Evolutionary conservation across 1,139 yeast genomes (phyloP).

Genomic region (Taphrina wiesneri): DNA sequence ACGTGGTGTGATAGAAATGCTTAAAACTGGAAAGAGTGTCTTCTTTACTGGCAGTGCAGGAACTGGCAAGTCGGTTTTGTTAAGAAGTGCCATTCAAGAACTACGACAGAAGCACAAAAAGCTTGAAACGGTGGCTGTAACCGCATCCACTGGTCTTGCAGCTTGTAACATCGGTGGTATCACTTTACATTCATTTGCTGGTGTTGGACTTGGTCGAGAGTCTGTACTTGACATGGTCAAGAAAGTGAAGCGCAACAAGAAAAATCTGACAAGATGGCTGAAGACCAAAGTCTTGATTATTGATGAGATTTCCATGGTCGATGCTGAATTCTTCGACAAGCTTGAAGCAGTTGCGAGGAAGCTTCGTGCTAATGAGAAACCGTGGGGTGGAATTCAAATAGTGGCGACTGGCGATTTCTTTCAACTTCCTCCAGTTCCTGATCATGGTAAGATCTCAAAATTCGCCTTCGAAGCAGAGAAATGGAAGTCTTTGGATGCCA

Average conservation of each 20-base stretch:
- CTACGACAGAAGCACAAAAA: slow-evolving; percentile 53
- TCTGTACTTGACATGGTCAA: slow-evolving; percentile 51
- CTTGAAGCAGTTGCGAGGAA: slow-evolving; percentile 64
- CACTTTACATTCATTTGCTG: slow-evolving; percentile 82
- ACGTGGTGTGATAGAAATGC: slow-evolving; percentile 59
- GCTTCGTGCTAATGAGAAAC: slow-evolving; percentile 54
- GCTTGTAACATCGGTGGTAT: slow-evolving; percentile 89
- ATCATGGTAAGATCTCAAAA: slow-evolving; percentile 46
- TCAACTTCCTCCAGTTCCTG: slow-evolving; percentile 81
- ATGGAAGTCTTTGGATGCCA: slow-evolving; percentile 70
- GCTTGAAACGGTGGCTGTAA: slow-evolving; percentile 63
- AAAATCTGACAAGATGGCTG: slow-evolving; percentile 63
- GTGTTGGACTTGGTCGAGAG: slow-evolving; percentile 73
- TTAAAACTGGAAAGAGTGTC: slow-evolving; percentile 58
- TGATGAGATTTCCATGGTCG: slow-evolving; percentile 88
- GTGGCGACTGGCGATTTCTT: slow-evolving; percentile 87
- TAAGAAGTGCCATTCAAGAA: slow-evolving; percentile 67
- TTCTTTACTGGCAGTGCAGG: slow-evolving; percentile 94
- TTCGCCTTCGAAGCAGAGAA: slow-evolving; percentile 78
- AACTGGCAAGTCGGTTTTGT: slow-evolving; percentile 83
- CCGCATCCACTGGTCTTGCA: slow-evolving; percentile 91
- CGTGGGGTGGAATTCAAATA: slow-evolving; percentile 89
- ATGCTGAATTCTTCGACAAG: slow-evolving; percentile 70
- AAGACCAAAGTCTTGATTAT: slow-evolving; percentile 64
- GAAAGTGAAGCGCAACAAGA: slow-evolving; percentile 57